These are phyloP conservation scores for Suillus bovinus DNA, from an alignment of 768 basidiomycete genomes.

Conservation along the genomic window DNA sequence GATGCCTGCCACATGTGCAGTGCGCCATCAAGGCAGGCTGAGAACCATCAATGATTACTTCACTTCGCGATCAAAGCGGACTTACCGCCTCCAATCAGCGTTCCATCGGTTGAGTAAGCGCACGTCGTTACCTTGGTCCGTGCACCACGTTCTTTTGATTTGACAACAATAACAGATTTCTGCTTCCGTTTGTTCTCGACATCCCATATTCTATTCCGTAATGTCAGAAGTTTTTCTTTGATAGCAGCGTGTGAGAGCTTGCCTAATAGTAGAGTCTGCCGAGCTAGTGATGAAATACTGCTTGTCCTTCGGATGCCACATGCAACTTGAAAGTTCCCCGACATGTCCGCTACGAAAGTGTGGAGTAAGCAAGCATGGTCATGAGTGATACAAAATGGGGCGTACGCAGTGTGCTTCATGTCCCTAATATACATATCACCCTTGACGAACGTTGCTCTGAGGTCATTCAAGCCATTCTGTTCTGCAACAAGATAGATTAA, in stretches of 20 bases:
- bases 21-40: constrained; percentile 90
- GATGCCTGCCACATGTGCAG: constrained; percentile 91
- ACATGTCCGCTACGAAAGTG: constrained; percentile 78
- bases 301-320: constrained; percentile 90
- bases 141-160: constrained; percentile 92
- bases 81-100: constrained; percentile 84
- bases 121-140: constrained; percentile 90
- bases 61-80: constrained; percentile 6
- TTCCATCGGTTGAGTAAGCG: constrained; percentile 88
- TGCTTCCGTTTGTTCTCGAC: constrained; percentile 90
- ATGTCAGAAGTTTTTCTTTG: constrained; percentile 8
- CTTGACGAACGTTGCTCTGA: constrained; percentile 79
- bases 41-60: constrained; percentile 13
- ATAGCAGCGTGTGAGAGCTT: constrained; percentile 20
- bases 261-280: constrained; percentile 96
- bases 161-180: constrained; percentile 94
- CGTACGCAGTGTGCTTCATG: constrained; percentile 97
- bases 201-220: constrained; percentile 81
- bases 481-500: constrained; percentile 16
- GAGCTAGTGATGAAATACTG: constrained; percentile 89
- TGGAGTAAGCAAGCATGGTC: constrained; percentile 12
- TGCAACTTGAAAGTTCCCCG: constrained; percentile 83
- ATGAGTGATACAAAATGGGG: constrained; percentile 18
- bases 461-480: constrained; percentile 50
- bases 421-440: constrained; percentile 98